Conservation (phyloP, 2,329 filamentous ascomycete species). For the Pseudogymnoascus sp. region DNA sequence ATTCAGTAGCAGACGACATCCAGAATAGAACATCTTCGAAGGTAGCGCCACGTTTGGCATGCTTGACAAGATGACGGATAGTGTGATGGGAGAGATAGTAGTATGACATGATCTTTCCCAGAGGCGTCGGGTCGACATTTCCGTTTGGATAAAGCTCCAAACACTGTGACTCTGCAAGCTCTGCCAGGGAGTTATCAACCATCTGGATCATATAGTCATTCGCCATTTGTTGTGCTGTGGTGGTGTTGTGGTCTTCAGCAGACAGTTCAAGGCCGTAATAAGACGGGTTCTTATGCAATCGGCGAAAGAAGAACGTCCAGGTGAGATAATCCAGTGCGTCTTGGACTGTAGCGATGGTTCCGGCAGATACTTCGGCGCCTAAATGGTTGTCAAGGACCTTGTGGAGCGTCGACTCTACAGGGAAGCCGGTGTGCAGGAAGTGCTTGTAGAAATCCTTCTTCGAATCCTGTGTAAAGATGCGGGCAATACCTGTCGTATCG, state of each 20-base stretch:
- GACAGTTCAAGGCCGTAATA: constrained; percentile 96
- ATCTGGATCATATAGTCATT: constrained; percentile 93
- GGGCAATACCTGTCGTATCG: constrained; percentile 87
- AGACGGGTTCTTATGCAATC: constrained; percentile 94
- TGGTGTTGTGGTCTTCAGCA: constrained; percentile 82
- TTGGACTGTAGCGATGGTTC: constrained; percentile 88
- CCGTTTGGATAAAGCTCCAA: constrained; percentile 77
- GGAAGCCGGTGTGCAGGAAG: constrained; percentile 95
- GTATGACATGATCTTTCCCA: constrained; percentile 99
- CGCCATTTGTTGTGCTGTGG: constrained; percentile 74
- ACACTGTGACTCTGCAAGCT: constrained; percentile 78
- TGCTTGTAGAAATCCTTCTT: constrained; percentile 99
- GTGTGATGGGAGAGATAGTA: constrained; percentile 97
- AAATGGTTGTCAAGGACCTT: constrained; percentile 96
- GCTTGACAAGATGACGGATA: constrained; percentile 71
- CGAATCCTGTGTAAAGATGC: constrained; percentile 93
- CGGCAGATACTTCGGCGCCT: constrained; percentile 86
- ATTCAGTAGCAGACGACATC: constrained; percentile 92
- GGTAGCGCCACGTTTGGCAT: constrained; percentile 65
- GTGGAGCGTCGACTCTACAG: constrained; percentile 91
- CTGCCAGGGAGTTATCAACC: constrained; percentile 76
- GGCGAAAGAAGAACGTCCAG: constrained; percentile 98
- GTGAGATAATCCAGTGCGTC: constrained; percentile 96
- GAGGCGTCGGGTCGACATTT: constrained; percentile 78
- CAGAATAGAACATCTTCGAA: constrained; percentile 81